These are phyloP conservation scores for Chrysochromulina parva DNA, from an alignment of 78 protist genomes.

Conservation along the genomic window DNA sequence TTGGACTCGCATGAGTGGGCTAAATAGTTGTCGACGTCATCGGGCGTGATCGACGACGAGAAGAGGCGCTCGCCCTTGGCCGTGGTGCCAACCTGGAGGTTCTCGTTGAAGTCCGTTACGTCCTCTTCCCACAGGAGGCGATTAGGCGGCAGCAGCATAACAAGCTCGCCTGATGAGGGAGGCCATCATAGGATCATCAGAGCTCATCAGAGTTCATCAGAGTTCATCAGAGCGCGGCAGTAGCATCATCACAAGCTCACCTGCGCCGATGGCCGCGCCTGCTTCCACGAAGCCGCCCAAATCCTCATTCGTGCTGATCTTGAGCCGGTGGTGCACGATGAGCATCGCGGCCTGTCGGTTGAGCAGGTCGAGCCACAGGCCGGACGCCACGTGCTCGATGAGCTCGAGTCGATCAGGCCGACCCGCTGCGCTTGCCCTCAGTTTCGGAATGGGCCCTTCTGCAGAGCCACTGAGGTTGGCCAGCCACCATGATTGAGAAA, in stretches of 20 bases:
- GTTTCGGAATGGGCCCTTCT: too few species aligned
- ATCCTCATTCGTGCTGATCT: not conserved
- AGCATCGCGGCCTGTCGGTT: conserved; percentile 14
- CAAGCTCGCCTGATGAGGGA: not conserved
- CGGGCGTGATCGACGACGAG: not conserved
- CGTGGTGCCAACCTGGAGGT: not conserved
- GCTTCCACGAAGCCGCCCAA: too few species aligned
- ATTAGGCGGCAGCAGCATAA: conserved; percentile 10
- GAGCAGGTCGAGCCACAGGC: not conserved
- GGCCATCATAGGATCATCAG: too few species aligned
- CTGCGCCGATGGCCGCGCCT: too few species aligned
- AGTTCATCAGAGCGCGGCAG: too few species aligned
- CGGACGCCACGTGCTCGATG: not conserved
- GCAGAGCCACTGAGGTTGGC: too few species aligned
- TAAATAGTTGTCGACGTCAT: not conserved
- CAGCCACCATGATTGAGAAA: not conserved
- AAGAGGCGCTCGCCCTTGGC: not conserved
- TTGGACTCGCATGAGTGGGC: conserved; percentile 9
- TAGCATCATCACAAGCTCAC: too few species aligned
- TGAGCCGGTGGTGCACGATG: not conserved
- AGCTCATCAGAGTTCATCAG: too few species aligned
- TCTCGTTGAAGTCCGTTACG: not conserved
- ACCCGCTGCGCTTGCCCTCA: too few species aligned
- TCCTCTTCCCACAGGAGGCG: not conserved
- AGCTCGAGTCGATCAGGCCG: not conserved